Evolutionary conservation across 129 eudicot genomes (phyloP).

Genomic region (Flaveria sonorensis): DNA sequence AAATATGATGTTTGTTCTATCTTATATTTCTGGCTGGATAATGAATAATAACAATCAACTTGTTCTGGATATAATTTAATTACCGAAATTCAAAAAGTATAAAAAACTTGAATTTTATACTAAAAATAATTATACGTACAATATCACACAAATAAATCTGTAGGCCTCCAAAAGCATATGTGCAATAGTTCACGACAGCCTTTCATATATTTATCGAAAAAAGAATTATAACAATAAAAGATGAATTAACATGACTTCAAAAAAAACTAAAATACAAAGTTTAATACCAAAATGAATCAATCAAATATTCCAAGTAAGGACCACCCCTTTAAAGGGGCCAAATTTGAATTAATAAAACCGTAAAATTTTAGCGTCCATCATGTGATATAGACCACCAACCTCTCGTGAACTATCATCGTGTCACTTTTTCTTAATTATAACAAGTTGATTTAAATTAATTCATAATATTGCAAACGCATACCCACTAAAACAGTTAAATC

Average conservation of each 20-base stretch:
- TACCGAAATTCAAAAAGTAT: not conserved
- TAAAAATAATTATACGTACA: too few species aligned
- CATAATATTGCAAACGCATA: constrained; percentile 12
- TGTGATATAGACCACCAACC: constrained; percentile 40
- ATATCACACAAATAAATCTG: too few species aligned
- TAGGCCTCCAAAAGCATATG: not conserved
- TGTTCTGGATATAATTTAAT: too few species aligned
- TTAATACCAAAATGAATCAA: not conserved
- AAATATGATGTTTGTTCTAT: not conserved
- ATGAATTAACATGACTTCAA: not conserved
- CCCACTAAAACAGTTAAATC: constrained; percentile 31
- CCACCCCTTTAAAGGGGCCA: constrained; percentile 21
- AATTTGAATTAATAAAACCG: not conserved
- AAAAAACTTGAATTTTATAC: not conserved
- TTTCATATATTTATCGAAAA: not conserved
- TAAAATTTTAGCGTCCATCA: constrained; percentile 31
- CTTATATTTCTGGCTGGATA: not conserved
- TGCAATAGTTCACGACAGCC: not conserved
- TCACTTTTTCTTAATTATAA: constrained; percentile 14
- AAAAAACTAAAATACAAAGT: not conserved
- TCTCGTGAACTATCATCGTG: constrained; percentile 43
- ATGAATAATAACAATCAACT: too few species aligned
- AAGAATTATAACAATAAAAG: not conserved
- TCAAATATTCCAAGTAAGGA: constrained; percentile 18
- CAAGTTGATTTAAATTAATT: constrained; percentile 31